Percentiles rank a stretch among this genome's conserved stretches.
These are phyloP conservation scores for Nyssa sinensis DNA, from an alignment of 148 eudicot species.

Conservation along the genomic window DNA sequence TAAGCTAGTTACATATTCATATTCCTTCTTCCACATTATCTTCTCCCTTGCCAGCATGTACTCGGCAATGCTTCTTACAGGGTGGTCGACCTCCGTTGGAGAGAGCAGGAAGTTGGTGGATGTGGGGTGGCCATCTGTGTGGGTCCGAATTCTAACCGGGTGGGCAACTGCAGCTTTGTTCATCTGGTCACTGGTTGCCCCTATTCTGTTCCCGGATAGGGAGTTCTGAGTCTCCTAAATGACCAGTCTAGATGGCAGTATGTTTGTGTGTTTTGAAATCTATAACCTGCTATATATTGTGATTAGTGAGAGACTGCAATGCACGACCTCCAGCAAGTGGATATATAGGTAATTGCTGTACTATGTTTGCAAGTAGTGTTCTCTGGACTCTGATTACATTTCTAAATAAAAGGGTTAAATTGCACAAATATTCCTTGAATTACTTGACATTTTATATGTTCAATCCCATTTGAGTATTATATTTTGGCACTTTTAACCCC, in stretches of 20 bases:
- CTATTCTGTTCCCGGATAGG: conserved; percentile 82
- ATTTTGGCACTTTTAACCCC: too few species aligned
- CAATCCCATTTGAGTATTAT: too few species aligned
- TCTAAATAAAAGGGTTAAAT: not conserved
- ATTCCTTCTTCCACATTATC: conserved; percentile 94
- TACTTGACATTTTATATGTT: too few species aligned
- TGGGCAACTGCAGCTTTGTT: conserved; percentile 95
- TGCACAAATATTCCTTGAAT: too few species aligned
- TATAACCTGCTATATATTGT: not conserved
- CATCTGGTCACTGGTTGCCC: conserved; percentile 90
- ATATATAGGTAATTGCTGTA: not conserved
- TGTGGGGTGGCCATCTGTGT: conserved; percentile 97
- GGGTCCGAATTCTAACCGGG: conserved; percentile 89
- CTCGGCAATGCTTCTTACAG: conserved; percentile 98
- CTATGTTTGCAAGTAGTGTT: not conserved
- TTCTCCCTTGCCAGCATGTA: conserved; percentile 99
- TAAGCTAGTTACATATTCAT: conserved; percentile 87
- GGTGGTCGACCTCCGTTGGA: conserved; percentile 96
- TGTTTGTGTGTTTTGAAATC: not conserved
- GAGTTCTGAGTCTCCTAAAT: conserved; percentile 59
- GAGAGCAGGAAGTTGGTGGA: conserved; percentile 84
- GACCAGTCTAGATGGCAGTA: too few species aligned
- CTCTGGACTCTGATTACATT: not conserved
- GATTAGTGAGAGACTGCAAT: too few species aligned
- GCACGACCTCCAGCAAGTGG: not conserved